phyloP scores from a whole-genome alignment of 139 green algal genomes.

The Coelastrella sp. region DNA sequence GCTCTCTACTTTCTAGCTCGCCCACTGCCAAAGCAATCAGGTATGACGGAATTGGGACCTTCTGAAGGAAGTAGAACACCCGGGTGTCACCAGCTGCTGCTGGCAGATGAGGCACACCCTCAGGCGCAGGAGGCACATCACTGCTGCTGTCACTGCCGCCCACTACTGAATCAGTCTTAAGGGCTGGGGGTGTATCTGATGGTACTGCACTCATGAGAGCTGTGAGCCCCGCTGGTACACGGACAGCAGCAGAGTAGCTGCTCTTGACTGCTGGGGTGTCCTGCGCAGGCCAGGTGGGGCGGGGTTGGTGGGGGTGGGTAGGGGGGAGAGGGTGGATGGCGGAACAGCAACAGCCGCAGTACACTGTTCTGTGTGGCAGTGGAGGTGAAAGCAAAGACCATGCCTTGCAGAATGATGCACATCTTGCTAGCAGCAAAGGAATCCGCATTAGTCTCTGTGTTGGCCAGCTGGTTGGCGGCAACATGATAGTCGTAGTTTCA shows the following conservation, averaged over 20 bases:
- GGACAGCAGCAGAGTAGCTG: slow-evolving; percentile 81
- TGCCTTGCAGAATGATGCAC: no score
- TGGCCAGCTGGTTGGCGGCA: no score
- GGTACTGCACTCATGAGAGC: slow-evolving; percentile 90
- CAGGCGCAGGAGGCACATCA: not conserved
- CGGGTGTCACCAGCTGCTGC: not conserved
- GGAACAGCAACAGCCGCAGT: no score
- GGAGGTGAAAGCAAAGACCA: no score
- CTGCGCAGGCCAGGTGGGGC: slow-evolving; percentile 45
- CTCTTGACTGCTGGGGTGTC: slow-evolving; percentile 91
- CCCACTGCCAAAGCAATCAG: slow-evolving; percentile 93
- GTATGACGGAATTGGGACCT: slow-evolving; percentile 90
- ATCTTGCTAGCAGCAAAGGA: no score
- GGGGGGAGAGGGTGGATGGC: no score
- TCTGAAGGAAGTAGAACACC: slow-evolving; percentile 68
- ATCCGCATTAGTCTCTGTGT: no score
- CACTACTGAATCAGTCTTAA: not conserved
- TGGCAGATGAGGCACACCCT: slow-evolving; percentile 25
- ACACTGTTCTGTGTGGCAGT: no score
- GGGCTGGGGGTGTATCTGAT: slow-evolving; percentile 27
- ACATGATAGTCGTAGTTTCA: no score
- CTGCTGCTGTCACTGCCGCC: not conserved
- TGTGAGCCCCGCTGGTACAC: slow-evolving; percentile 73
- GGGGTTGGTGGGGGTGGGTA: no score
- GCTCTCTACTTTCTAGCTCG: slow-evolving; percentile 70